Evolutionary conservation across 1,284 basidiomycete genomes (phyloP).

Genomic region (Cutaneotrichosporon sp.): DNA sequence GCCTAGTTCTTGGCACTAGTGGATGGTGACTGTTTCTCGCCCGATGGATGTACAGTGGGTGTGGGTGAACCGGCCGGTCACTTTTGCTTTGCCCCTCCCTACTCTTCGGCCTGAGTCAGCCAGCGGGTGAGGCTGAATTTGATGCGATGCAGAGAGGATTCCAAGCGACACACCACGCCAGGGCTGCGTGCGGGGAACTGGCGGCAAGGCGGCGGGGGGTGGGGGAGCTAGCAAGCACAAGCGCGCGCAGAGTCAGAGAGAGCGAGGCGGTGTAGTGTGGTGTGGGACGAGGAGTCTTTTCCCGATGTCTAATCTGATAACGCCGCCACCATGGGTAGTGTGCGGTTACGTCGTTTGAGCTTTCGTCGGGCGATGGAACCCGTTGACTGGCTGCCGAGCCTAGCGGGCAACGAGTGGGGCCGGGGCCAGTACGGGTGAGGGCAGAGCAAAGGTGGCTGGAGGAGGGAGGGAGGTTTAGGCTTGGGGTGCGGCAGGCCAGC

Average conservation of each 20-base stretch:
- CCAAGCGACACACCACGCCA: background rate
- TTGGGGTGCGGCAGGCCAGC: no score
- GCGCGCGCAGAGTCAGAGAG: no score
- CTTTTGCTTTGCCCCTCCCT: background rate
- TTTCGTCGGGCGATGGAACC: background rate
- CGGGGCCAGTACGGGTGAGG: no score
- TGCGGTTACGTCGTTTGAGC: no score
- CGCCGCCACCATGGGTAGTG: background rate
- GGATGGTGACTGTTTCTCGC: background rate
- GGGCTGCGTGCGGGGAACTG: no score
- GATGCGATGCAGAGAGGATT: background rate
- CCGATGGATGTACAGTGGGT: background rate
- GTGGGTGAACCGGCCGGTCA: background rate
- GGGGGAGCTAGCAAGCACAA: no score
- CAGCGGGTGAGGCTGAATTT: background rate
- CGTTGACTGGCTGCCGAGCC: background rate
- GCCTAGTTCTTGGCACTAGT: conserved; percentile 3
- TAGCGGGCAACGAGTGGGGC: no score
- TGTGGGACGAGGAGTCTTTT: background rate
- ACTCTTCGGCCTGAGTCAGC: background rate
- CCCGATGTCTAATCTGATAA: conserved; percentile 26
- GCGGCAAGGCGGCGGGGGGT: no score
- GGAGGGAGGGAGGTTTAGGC: no score
- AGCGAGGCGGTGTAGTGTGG: no score
- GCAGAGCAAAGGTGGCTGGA: no score